Conservation (phyloP, 2,329 filamentous ascomycete species). For the Fusarium nisikadoi region DNA sequence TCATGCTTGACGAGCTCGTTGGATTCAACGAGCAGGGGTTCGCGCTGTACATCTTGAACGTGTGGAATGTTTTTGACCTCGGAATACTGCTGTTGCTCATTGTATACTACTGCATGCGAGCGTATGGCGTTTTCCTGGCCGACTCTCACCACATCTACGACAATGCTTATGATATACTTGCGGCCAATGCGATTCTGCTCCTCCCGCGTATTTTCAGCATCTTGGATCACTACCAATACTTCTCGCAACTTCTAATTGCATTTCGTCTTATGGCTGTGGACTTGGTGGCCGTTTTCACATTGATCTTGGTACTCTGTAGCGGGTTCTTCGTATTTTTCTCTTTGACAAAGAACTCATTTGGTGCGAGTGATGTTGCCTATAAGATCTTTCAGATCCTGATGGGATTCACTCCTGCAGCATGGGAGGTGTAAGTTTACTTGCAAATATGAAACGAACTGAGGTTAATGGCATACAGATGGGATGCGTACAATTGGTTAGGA, state of each 20-base stretch:
- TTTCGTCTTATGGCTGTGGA: slow-evolving; percentile 95
- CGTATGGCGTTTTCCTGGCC: slow-evolving; percentile 86
- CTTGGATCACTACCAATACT: slow-evolving; percentile 94
- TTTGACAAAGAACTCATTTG: slow-evolving; percentile 76
- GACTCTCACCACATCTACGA: slow-evolving; percentile 80
- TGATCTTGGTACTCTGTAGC: slow-evolving; percentile 89
- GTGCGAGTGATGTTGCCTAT: slow-evolving; percentile 82
- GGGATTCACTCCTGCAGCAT: slow-evolving; percentile 95
- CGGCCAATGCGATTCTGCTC: slow-evolving; percentile 87
- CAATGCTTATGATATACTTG: slow-evolving; percentile 93
- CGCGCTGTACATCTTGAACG: slow-evolving; percentile 95
- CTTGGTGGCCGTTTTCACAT: slow-evolving; percentile 82
- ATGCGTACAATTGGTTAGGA: slow-evolving; percentile 80
- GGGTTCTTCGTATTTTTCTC: slow-evolving; percentile 97
- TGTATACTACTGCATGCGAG: slow-evolving; percentile 87
- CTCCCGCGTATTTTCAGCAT: slow-evolving; percentile 93
- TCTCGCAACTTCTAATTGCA: slow-evolving; percentile 92
- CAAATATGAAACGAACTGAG: background rate
- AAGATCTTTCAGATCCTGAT: slow-evolving; percentile 93
- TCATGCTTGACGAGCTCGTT: slow-evolving; percentile 95
- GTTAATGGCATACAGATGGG: slow-evolving; percentile 61
- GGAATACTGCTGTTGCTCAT: slow-evolving; percentile 88
- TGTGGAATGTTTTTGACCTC: slow-evolving; percentile 96
- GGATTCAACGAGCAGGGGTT: slow-evolving; percentile 98
- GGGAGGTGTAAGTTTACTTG: slow-evolving; percentile 74